Evolutionary conservation across 164 flowering plant genomes (phyloP).

Genomic region (Stephania yunnanensis): DNA sequence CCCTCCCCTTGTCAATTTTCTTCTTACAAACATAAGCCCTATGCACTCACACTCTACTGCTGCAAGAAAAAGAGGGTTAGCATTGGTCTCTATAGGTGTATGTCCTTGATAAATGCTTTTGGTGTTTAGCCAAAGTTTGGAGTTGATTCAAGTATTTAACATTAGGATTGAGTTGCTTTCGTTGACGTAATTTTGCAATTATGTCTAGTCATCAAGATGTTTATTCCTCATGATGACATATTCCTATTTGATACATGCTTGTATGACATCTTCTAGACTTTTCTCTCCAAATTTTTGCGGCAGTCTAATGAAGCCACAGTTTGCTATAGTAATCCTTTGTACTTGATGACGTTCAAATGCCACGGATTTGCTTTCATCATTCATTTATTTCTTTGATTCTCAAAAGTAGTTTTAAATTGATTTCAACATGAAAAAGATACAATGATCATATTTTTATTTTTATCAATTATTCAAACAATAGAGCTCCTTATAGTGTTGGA

Average conservation of each 20-base stretch:
- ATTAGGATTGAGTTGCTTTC: background rate
- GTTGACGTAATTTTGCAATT: no score
- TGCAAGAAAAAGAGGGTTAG: background rate
- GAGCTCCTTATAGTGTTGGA: background rate
- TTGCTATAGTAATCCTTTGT: background rate
- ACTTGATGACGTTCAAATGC: background rate
- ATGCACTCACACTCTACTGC: background rate
- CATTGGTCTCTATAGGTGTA: background rate
- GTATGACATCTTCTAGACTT: background rate
- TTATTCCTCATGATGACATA: no score
- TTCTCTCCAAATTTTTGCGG: background rate
- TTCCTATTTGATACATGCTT: background rate
- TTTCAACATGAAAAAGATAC: background rate
- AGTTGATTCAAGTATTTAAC: no score
- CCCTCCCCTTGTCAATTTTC: background rate
- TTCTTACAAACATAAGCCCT: no score
- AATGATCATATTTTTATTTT: background rate
- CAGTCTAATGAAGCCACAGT: background rate
- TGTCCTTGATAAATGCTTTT: background rate
- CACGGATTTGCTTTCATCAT: background rate
- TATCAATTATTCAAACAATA: background rate
- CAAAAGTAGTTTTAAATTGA: background rate
- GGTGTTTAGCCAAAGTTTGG: no score
- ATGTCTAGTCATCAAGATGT: no score
- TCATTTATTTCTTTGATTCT: background rate